Evolutionary conservation across 768 basidiomycete genomes (phyloP).

Genomic region (Xerocomellus amylosporus): DNA sequence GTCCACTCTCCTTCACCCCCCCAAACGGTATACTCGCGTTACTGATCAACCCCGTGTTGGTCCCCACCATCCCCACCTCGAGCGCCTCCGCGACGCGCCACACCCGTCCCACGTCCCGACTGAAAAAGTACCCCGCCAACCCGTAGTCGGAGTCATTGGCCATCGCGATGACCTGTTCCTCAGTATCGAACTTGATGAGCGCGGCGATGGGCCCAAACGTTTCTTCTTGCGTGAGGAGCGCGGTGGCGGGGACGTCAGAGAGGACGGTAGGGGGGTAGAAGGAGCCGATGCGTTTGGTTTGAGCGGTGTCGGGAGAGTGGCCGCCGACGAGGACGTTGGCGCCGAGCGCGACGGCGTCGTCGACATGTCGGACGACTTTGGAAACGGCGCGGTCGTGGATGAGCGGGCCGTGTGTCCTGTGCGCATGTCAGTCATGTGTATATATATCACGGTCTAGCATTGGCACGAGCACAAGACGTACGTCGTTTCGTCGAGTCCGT

Average conservation of each 20-base stretch:
- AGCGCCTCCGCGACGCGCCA: slow-evolving; percentile 94
- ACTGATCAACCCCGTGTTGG: slow-evolving; percentile 77
- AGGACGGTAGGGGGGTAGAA: slow-evolving; percentile 92
- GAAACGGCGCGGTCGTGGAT: slow-evolving; percentile 83
- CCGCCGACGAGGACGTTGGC: slow-evolving; percentile 92
- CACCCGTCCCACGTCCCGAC: slow-evolving; percentile 78
- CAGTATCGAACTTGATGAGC: slow-evolving; percentile 86
- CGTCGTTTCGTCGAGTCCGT: slow-evolving; percentile 78
- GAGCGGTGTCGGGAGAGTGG: slow-evolving; percentile 50
- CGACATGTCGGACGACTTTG: slow-evolving; percentile 83
- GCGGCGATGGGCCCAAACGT: slow-evolving; percentile 94
- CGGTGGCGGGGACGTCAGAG: slow-evolving; percentile 70
- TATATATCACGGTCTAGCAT: background rate
- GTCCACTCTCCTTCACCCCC: slow-evolving; percentile 87
- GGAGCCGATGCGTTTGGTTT: slow-evolving; percentile 33
- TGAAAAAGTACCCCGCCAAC: slow-evolving; percentile 93
- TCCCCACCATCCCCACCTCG: slow-evolving; percentile 91
- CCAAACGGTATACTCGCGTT: slow-evolving; percentile 85
- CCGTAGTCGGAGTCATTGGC: slow-evolving; percentile 86
- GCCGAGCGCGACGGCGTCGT: slow-evolving; percentile 82
- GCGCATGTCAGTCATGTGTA: background rate
- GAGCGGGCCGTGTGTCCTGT: slow-evolving; percentile 90
- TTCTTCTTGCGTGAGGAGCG: slow-evolving; percentile 75
- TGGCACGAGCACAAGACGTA: slow-evolving; percentile 36
- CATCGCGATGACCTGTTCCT: slow-evolving; percentile 84